These are phyloP conservation scores for Meredithiella fracta DNA, from an alignment of 2,329 filamentous ascomycete genomes.

Conservation along the genomic window DNA sequence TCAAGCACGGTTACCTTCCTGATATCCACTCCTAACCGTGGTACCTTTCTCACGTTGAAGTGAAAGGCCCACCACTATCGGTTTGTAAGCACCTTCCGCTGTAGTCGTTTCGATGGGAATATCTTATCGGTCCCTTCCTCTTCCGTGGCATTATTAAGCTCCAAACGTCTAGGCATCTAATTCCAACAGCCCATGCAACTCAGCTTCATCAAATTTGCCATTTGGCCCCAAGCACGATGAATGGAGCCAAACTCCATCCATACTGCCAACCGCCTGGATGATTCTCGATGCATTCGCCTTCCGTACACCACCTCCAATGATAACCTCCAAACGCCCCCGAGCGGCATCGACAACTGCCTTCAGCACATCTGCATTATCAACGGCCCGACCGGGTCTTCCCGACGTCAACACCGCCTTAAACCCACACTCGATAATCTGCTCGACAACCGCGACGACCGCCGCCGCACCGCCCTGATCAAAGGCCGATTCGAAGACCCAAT, in stretches of 20 bases:
- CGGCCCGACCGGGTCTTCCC: slow-evolving; percentile 29
- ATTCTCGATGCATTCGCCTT: slow-evolving; percentile 22
- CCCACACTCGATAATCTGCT: slow-evolving; percentile 25
- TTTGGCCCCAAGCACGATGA: slow-evolving; percentile 14
- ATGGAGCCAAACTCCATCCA: slow-evolving; percentile 13
- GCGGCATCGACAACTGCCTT: slow-evolving; percentile 21
- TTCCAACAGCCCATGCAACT: slow-evolving; percentile 7
- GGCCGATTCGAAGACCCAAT: slow-evolving; percentile 25
- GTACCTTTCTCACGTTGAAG: too few species aligned
- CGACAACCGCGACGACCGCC: slow-evolving; percentile 18
- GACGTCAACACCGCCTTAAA: slow-evolving; percentile 38
- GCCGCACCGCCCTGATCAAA: slow-evolving; percentile 14
- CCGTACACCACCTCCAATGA: slow-evolving; percentile 36
- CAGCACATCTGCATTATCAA: slow-evolving; percentile 25
- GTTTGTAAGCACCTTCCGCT: not conserved
- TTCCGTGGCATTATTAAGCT: not conserved
- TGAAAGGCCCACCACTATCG: too few species aligned
- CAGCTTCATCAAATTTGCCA: slow-evolving; percentile 8
- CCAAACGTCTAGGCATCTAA: not conserved
- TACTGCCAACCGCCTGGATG: not conserved
- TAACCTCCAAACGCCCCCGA: slow-evolving; percentile 24
- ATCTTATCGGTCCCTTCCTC: not conserved
- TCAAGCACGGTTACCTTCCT: not conserved
- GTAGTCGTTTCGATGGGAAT: not conserved
- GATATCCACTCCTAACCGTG: not conserved